Conservation (phyloP, 495 filamentous ascomycete species). For the Hypoxylon cercidicola region DNA sequence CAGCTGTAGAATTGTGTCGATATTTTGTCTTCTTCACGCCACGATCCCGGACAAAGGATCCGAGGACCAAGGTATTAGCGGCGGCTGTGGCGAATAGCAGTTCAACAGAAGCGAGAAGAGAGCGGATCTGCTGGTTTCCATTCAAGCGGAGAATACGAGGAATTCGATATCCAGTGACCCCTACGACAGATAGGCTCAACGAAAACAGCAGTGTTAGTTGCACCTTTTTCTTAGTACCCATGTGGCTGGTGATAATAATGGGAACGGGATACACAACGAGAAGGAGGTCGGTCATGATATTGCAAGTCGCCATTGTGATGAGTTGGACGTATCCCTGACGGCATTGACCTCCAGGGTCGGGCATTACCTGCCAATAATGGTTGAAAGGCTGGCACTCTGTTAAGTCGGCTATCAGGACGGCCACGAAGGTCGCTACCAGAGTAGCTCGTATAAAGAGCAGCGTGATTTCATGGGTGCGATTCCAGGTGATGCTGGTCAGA, state of each 20-base stretch:
- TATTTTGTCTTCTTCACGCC: constrained; percentile 83
- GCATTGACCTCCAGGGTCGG: constrained; percentile 87
- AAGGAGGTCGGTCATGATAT: constrained; percentile 87
- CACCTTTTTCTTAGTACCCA: constrained; percentile 72
- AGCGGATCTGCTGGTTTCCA: constrained; percentile 77
- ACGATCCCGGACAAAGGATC: constrained; percentile 81
- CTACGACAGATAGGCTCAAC: constrained; percentile 80
- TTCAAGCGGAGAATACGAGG: constrained; percentile 70
- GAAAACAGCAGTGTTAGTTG: constrained; percentile 80
- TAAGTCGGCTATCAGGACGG: constrained; percentile 81
- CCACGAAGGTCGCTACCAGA: constrained; percentile 78
- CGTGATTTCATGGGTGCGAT: constrained; percentile 71
- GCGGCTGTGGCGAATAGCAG: constrained; percentile 79
- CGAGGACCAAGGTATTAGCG: constrained; percentile 81
- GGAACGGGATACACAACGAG: constrained; percentile 90
- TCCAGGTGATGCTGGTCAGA: constrained; percentile 74
- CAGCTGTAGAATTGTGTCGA: constrained; percentile 62
- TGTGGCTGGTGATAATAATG: constrained; percentile 77
- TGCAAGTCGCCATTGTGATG: constrained; percentile 84
- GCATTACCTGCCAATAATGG: constrained; percentile 91
- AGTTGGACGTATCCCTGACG: constrained; percentile 86
- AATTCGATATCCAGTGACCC: constrained; percentile 79
- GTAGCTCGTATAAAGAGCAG: constrained; percentile 77
- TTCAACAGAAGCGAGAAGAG: constrained; percentile 80
- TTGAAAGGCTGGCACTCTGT: constrained; percentile 85